Conservation (phyloP, 768 basidiomycete species). For the Mycena rebaudengoi region DNA sequence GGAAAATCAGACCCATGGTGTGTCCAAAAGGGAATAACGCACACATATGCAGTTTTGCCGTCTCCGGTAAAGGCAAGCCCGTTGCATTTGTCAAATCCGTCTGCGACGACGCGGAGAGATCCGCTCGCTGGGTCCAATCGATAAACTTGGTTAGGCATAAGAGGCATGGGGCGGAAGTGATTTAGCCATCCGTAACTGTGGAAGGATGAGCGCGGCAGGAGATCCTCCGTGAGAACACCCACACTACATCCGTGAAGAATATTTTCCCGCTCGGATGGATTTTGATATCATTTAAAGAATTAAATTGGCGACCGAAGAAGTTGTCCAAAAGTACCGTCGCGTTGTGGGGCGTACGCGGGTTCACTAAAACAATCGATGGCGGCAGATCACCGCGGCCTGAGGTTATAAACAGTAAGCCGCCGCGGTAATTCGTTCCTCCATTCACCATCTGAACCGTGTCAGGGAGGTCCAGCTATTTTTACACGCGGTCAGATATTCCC, state of each 20-base stretch:
- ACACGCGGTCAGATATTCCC: not conserved
- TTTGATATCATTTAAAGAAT: conserved; percentile 76
- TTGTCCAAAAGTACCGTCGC: conserved; percentile 78
- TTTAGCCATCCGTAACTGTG: conserved; percentile 59
- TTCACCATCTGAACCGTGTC: conserved; percentile 75
- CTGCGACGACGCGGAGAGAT: conserved; percentile 74
- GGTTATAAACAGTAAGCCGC: conserved; percentile 55
- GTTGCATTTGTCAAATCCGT: conserved; percentile 76
- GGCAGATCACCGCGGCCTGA: conserved; percentile 57
- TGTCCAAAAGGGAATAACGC: not conserved
- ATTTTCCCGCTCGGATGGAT: conserved; percentile 74
- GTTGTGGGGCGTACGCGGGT: conserved; percentile 62
- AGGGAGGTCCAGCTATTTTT: conserved; percentile 60
- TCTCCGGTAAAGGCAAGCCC: conserved; percentile 78
- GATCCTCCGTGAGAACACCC: conserved; percentile 7
- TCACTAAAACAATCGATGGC: conserved; percentile 58
- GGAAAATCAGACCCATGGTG: not conserved
- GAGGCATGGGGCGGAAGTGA: conserved; percentile 70
- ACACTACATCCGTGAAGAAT: conserved; percentile 81
- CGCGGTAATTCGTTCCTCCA: conserved; percentile 54
- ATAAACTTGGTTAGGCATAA: conserved; percentile 81
- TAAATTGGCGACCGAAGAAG: conserved; percentile 83
- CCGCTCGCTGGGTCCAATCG: conserved; percentile 74
- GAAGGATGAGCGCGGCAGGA: not conserved
- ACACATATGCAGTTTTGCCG: conserved; percentile 73